A percentile compares a stretch with the other conserved stretches of the same genome.
Conservation (phyloP, 1,284 basidiomycete genomes). For the Lentinula novae-zelandiae region DNA sequence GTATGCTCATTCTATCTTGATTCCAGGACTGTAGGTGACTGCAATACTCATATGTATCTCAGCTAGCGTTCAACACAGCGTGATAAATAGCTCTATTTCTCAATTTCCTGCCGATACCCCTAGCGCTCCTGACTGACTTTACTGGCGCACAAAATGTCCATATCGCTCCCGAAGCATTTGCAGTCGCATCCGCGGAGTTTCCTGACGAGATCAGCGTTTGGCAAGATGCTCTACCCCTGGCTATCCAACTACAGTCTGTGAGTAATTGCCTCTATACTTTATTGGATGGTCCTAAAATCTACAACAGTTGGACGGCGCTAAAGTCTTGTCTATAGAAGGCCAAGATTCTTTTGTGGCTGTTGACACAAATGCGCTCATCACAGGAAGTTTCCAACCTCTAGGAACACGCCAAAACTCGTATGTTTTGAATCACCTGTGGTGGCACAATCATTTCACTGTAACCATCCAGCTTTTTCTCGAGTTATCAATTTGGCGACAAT, state of each 20-base stretch:
- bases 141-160: conserved; percentile 44
- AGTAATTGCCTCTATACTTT: conserved; percentile 15
- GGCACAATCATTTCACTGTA: neutral
- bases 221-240: conserved; percentile 47
- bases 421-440: conserved; percentile 7
- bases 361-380: conserved; percentile 45
- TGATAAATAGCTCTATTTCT: conserved; percentile 38
- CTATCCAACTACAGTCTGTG: conserved; percentile 44
- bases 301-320: conserved; percentile 49
- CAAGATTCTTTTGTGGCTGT: conserved; percentile 48
- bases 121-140: conserved; percentile 44
- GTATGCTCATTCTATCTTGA: neutral
- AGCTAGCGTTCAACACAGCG: neutral
- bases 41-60: neutral
- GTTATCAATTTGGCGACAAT: conserved; percentile 30
- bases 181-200: conserved; percentile 49
- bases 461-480: conserved; percentile 37
- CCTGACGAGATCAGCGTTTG: conserved; percentile 48
- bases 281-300: neutral
- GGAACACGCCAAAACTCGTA: conserved; percentile 52
- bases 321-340: conserved; percentile 50
- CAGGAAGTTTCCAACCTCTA: conserved; percentile 41
- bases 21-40: neutral
- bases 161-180: conserved; percentile 56
- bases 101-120: conserved; percentile 50